Conservation (phyloP, 169 alveolate species). For the Plasmodium knowlesi region DNA sequence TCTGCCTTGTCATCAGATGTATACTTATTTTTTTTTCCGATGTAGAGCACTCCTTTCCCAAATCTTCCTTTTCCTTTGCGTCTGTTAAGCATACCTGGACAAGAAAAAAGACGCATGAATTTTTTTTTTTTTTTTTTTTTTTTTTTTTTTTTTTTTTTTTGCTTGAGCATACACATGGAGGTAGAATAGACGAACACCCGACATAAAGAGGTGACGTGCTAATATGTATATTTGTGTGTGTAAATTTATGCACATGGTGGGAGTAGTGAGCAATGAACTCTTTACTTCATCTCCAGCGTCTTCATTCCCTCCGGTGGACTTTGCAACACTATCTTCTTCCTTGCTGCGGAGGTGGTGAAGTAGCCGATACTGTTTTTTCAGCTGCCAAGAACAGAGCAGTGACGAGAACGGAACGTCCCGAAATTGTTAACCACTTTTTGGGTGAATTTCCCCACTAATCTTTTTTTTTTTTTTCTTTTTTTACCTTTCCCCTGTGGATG, state of each 20-base stretch:
- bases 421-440: background rate
- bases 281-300: background rate
- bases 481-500: conserved; percentile 20
- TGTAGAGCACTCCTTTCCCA: background rate
- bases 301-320: background rate
- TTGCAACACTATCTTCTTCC: background rate
- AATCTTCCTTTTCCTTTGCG: background rate
- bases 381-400: background rate
- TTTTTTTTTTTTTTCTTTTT: background rate
- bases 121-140: background rate
- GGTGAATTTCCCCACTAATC: background rate
- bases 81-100: background rate
- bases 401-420: background rate
- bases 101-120: background rate
- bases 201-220: background rate
- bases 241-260: background rate
- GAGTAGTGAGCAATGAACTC: background rate
- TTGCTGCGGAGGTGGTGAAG: background rate
- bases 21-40: conserved; percentile 37
- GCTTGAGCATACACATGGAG: background rate
- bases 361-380: background rate
- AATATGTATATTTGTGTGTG: background rate
- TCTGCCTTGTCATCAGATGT: background rate
- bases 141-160: background rate
- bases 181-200: background rate